Evolutionary conservation across 495 filamentous ascomycete genomes (phyloP).

Genomic region (Penicillium macrosclerotiorum): DNA sequence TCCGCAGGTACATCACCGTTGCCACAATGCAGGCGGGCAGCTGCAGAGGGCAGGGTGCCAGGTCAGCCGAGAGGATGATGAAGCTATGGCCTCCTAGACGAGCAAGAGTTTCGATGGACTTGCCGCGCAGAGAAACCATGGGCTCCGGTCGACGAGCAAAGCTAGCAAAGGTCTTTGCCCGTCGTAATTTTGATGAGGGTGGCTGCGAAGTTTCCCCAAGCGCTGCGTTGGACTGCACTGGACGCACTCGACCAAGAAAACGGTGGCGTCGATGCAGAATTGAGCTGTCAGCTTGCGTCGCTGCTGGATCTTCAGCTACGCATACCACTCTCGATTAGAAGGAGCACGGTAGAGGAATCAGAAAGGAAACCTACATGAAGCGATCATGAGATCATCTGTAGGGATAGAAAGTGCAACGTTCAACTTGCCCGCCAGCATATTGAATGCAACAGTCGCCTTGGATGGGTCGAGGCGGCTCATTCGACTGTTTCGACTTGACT

Average conservation of each 20-base stretch:
- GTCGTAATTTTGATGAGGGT: slow-evolving; percentile 51
- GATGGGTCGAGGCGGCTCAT: slow-evolving; percentile 18
- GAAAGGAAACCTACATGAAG: slow-evolving; percentile 11
- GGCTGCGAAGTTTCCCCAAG: slow-evolving; percentile 38
- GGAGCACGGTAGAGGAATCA: too few species aligned
- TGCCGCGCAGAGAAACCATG: slow-evolving; percentile 58
- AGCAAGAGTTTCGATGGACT: slow-evolving; percentile 61
- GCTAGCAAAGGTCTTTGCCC: slow-evolving; percentile 36
- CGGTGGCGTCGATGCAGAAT: slow-evolving; percentile 12
- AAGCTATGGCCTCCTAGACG: slow-evolving; percentile 71
- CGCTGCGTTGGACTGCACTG: slow-evolving; percentile 31
- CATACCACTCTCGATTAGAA: too few species aligned
- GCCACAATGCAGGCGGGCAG: slow-evolving; percentile 77
- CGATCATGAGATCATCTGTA: neutral
- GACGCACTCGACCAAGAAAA: slow-evolving; percentile 31
- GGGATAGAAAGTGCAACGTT: slow-evolving; percentile 16
- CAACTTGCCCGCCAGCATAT: slow-evolving; percentile 22
- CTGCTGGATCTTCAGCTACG: too few species aligned
- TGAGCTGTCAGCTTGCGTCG: neutral
- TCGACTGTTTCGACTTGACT: slow-evolving; percentile 13
- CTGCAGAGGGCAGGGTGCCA: slow-evolving; percentile 60
- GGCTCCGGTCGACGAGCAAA: slow-evolving; percentile 33
- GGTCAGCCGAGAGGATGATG: slow-evolving; percentile 63
- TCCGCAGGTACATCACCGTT: slow-evolving; percentile 61
- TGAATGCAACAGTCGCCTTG: slow-evolving; percentile 26